Percentiles rank a stretch among this genome's conserved stretches.
Conservation (phyloP, 768 basidiomycete species). For the Crassisporium funariophilum region DNA sequence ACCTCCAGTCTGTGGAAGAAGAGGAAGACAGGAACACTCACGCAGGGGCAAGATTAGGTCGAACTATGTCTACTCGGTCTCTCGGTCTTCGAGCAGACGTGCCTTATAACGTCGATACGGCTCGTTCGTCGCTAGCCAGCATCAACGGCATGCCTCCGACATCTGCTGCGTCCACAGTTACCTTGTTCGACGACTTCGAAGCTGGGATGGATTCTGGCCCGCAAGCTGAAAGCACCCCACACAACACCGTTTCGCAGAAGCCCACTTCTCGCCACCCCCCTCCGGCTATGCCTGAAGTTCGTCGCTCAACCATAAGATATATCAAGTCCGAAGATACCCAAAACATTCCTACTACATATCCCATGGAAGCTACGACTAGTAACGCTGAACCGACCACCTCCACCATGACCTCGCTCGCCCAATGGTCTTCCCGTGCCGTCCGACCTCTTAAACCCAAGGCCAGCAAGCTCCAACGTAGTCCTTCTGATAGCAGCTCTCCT, state of each 20-base stretch:
- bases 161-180: conserved; percentile 63
- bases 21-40: conserved; percentile 28
- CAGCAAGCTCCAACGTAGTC: conserved; percentile 49
- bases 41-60: conserved; percentile 25
- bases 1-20: conserved; percentile 46
- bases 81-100: conserved; percentile 54
- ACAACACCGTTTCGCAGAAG: conserved; percentile 45
- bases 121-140: conserved; percentile 52
- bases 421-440: conserved; percentile 53
- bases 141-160: conserved; percentile 39
- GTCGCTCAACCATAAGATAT: conserved; percentile 66
- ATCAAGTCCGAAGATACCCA: conserved; percentile 57
- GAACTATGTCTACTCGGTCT: conserved; percentile 45
- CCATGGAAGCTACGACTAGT: conserved; percentile 18
- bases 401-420: conserved; percentile 40
- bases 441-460: conserved; percentile 56
- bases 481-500: conserved; percentile 40
- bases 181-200: conserved; percentile 59
- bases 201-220: conserved; percentile 47
- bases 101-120: conserved; percentile 48
- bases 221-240: conserved; percentile 66
- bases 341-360: conserved; percentile 23
- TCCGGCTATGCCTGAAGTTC: conserved; percentile 38
- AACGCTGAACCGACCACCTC: conserved; percentile 29
- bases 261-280: conserved; percentile 33